Evolutionary conservation across 2,329 filamentous ascomycete species (phyloP), one percentile per base, ranked within the genome.

Genomic region (Cucurbitaria berberidis): DNA sequence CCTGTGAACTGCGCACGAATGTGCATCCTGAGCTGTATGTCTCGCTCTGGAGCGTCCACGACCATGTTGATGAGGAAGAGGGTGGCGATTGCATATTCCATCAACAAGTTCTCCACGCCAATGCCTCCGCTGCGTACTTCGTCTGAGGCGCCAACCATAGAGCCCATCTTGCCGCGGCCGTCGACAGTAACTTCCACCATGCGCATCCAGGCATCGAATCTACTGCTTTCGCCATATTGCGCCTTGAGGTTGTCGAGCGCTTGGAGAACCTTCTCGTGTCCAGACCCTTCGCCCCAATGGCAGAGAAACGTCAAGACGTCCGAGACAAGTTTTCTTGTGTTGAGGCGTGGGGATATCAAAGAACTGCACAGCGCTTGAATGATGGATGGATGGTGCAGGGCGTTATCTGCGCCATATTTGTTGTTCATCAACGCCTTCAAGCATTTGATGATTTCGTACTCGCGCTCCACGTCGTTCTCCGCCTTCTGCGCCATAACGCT

Each of bases 371-470:
- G 82, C 1, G 95, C 90, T 51, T 96, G 86, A 59, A 97, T 88
- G 59, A 98, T 90, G 71, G 93, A 91, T 70, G 95, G 90, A 72
- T 98, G 93, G 55, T 86, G 82, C 51, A 99, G 81, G 16, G 95
- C 95, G 82, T 99, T 93, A 73, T 99, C 95, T 57, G 95, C 95
- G 57, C 95, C 95, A 74, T 96, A 98, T 74, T 96, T 97, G 84
- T 97, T 99, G 85, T 99, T 99, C 89, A 98, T 96, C 52, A 98
- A 78, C 27, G 93, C 92, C 80, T 98, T 98, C 53, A 99, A 78
- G 78, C 95, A 98, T 78, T 99, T 99, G 72, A 96, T 86, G 59
- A 99, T 96, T 72, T 98, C 95, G 73, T 98, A 98, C 77, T 96
- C 93, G 63, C 89, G 86, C 70, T 97, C 93, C 44, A 95, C 81